Percentiles rank a stretch among this genome's conserved stretches.
These are phyloP conservation scores for Hymenoscyphus fructigenus DNA, from an alignment of 2,329 filamentous ascomycete species.

Conservation along the genomic window DNA sequence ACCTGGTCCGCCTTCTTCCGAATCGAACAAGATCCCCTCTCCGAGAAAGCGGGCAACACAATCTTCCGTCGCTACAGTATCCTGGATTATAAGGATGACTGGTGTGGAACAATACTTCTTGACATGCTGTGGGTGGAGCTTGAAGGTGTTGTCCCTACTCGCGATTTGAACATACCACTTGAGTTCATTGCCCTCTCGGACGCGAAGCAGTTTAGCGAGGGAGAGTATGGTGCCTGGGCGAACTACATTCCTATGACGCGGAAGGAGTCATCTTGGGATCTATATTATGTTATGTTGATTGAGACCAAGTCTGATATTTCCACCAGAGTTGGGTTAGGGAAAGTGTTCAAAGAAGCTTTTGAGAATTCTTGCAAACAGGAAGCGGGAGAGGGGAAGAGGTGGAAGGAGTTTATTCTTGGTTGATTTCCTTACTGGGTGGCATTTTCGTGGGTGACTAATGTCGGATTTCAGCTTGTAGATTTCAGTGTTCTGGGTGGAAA, in stretches of 20 bases:
- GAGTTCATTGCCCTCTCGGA: conserved; percentile 39
- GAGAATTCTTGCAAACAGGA: conserved; percentile 6
- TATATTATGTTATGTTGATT: conserved; percentile 39
- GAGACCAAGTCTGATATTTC: conserved; percentile 28
- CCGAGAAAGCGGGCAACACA: not conserved
- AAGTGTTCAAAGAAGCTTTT: conserved; percentile 38
- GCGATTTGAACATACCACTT: conserved; percentile 1
- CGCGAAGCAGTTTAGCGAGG: conserved; percentile 36
- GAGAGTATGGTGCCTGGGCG: conserved; percentile 37
- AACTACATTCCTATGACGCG: conserved; percentile 39
- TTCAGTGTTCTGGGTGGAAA: no score
- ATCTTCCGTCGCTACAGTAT: conserved; percentile 30
- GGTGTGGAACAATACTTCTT: conserved; percentile 37
- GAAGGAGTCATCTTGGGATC: conserved; percentile 37
- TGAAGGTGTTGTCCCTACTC: not conserved
- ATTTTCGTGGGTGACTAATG: no score
- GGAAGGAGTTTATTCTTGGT: conserved; percentile 32
- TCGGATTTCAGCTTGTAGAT: no score
- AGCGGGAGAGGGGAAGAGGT: conserved; percentile 15
- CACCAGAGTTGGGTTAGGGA: conserved; percentile 37
- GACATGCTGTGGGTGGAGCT: conserved; percentile 23
- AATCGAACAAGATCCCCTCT: not conserved
- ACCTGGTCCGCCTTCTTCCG: conserved; percentile 30
- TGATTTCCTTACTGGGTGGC: not conserved
- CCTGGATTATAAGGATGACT: conserved; percentile 34